Evolutionary conservation across 495 filamentous ascomycete genomes (phyloP).

Genomic region (Aspergillus affinis): DNA sequence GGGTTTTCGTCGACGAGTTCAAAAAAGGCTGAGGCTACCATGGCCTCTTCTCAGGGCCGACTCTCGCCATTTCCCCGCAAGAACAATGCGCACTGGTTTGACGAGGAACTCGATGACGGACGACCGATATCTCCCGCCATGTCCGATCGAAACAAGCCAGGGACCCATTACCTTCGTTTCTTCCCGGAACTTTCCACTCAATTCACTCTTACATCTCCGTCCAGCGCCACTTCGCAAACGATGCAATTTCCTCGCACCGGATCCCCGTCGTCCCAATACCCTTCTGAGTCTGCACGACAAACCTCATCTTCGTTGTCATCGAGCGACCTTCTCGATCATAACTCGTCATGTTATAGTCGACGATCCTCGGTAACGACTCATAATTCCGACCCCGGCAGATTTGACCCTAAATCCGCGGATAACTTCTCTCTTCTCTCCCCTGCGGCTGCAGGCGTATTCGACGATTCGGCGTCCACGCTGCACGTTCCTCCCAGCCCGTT

Average conservation of each 20-base stretch:
- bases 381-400: constrained; percentile 14
- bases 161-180: constrained; percentile 28
- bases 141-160: constrained; percentile 20
- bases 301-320: constrained; percentile 25
- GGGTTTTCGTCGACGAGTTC: neutral
- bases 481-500: constrained; percentile 11
- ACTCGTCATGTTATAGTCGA: constrained; percentile 40
- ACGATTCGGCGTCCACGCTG: constrained; percentile 23
- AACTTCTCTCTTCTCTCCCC: constrained; percentile 40
- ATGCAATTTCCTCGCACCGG: neutral
- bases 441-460: constrained; percentile 43
- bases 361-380: constrained; percentile 36
- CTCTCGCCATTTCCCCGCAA: too few relatives aligned
- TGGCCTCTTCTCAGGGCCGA: neutral
- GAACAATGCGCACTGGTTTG: constrained; percentile 10
- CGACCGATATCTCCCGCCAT: constrained; percentile 31
- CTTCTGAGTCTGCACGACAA: constrained; percentile 7
- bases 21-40: neutral
- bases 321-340: constrained; percentile 24
- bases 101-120: constrained; percentile 18
- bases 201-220: constrained; percentile 28
- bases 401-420: constrained; percentile 23
- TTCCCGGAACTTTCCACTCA: constrained; percentile 35
- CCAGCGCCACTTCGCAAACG: constrained; percentile 3
- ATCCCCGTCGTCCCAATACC: neutral